A percentile compares a stretch with the other conserved stretches of the same genome.
phyloP scores from a whole-genome alignment of 2,329 filamentous ascomycete genomes.

The Sphaerulina musiva region DNA sequence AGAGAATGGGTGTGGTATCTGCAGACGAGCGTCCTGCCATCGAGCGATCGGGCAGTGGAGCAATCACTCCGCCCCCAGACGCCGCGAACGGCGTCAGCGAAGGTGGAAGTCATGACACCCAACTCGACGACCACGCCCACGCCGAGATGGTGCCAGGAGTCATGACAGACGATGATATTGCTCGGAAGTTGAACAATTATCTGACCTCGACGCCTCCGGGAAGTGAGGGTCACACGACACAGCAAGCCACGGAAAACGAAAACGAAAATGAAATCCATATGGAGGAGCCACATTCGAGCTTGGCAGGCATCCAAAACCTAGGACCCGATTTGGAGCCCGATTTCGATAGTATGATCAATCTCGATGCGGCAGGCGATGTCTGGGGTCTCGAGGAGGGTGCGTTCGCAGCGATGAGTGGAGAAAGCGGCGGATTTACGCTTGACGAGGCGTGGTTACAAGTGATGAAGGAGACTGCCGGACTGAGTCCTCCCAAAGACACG shows the following conservation, averaged over 20 bases:
- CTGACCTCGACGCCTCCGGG: slow-evolving; percentile 47
- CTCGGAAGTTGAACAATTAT: slow-evolving; percentile 43
- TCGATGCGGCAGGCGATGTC: slow-evolving; percentile 33
- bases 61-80: slow-evolving; percentile 31
- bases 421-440: slow-evolving; percentile 31
- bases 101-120: neutral
- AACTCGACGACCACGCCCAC: neutral
- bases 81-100: slow-evolving; percentile 1
- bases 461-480: slow-evolving; percentile 22
- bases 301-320: slow-evolving; percentile 11
- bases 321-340: slow-evolving; percentile 31
- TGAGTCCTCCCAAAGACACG: slow-evolving; percentile 5
- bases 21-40: slow-evolving; percentile 5
- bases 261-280: neutral
- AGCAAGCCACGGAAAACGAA: slow-evolving; percentile 9
- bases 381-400: slow-evolving; percentile 32
- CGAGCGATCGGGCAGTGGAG: slow-evolving; percentile 12
- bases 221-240: slow-evolving; percentile 26
- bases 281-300: neutral
- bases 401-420: slow-evolving; percentile 30
- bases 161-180: slow-evolving; percentile 43
- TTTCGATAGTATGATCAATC: slow-evolving; percentile 35
- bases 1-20: slow-evolving; percentile 34
- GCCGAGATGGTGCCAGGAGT: slow-evolving; percentile 5
- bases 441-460: slow-evolving; percentile 36